phyloP scores from a whole-genome alignment of 176 grass and related monocot species.

The Poa pratensis region DNA sequence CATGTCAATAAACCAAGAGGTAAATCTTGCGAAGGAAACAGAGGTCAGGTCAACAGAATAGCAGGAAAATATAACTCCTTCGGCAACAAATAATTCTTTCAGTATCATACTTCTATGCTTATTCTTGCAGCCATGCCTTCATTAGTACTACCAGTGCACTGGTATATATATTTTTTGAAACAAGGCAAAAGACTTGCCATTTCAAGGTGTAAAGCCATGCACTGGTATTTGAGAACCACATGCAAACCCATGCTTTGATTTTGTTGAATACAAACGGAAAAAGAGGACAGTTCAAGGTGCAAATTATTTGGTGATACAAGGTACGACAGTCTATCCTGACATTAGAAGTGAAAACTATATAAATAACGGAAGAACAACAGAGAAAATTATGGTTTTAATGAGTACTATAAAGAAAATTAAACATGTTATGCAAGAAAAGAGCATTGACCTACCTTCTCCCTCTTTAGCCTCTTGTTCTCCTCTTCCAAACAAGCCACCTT shows the following conservation, averaged over 20 bases:
- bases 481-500: conserved; percentile 28
- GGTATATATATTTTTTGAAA: neutral
- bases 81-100: neutral
- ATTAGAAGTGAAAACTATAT: neutral
- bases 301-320: conserved; percentile 1
- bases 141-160: neutral
- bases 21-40: neutral
- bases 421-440: neutral
- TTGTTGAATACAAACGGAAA: neutral
- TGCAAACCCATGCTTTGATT: conserved; percentile 5
- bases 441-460: conserved; percentile 26
- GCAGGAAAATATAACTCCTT: neutral
- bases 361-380: neutral
- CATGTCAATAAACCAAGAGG: neutral
- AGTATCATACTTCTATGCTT: conserved; percentile 14
- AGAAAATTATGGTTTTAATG: neutral
- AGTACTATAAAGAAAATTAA: neutral
- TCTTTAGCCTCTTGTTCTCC: conserved; percentile 30
- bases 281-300: neutral
- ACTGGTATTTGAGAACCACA: conserved; percentile 15
- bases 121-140: conserved; percentile 2
- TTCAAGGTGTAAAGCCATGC: too few species aligned
- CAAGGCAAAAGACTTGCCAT: too few species aligned
- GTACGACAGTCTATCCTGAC: neutral
- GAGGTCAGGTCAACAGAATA: neutral